These are phyloP conservation scores for Kodamaea arcana DNA, from an alignment of 1,139 yeast genomes.

Conservation along the genomic window DNA sequence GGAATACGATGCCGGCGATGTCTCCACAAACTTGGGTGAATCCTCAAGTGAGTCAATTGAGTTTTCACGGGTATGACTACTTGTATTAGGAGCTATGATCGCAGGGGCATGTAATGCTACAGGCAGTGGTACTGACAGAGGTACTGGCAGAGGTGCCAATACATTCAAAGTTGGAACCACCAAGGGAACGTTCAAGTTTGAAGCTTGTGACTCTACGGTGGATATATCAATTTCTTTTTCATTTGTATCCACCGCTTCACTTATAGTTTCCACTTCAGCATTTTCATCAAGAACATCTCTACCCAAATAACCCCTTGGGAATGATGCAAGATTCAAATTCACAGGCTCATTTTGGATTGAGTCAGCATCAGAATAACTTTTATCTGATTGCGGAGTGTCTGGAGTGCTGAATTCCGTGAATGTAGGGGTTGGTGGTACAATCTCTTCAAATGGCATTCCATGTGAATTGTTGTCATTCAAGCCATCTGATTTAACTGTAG, in stretches of 20 bases:
- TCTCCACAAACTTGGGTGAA: constrained; percentile 1
- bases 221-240: background rate
- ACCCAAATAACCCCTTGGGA: background rate
- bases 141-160: background rate
- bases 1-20: constrained; percentile 6
- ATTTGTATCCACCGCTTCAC: background rate
- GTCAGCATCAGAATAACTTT: constrained; percentile 36
- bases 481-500: background rate
- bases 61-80: background rate
- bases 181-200: background rate
- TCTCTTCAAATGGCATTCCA: background rate
- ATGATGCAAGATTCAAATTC: constrained; percentile 18
- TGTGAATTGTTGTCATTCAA: background rate
- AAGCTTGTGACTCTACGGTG: background rate
- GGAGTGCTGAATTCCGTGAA: constrained; percentile 4
- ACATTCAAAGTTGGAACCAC: background rate
- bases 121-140: too few species aligned
- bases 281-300: background rate
- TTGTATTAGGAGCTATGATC: background rate
- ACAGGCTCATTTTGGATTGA: constrained; percentile 36
- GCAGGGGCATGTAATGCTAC: too few species aligned
- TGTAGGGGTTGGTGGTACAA: constrained; percentile 31
- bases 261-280: background rate
- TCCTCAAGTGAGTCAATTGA: background rate
- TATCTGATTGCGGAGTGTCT: constrained; percentile 32